Evolutionary conservation across 73 alveolate species (phyloP).

Genomic region (Symbiodinium natans): DNA sequence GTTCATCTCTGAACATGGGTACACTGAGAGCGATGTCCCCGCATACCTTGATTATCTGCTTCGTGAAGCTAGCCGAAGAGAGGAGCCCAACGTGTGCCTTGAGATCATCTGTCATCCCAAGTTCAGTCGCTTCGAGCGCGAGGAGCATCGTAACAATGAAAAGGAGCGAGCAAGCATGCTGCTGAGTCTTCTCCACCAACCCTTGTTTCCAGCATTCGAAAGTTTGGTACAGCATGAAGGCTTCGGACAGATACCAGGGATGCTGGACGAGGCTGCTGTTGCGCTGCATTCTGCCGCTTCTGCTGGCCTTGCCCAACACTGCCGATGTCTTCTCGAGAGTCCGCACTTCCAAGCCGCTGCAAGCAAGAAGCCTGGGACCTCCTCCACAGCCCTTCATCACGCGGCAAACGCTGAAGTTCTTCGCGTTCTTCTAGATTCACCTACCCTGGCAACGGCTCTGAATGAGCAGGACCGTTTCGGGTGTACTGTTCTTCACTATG

Average conservation of each 20-base stretch:
- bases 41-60: background rate
- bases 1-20: background rate
- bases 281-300: conserved; percentile 59
- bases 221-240: conserved; percentile 46
- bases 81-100: conserved; percentile 14
- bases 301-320: conserved; percentile 15
- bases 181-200: background rate
- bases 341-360: conserved; percentile 20
- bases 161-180: background rate
- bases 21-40: background rate
- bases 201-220: conserved; percentile 48
- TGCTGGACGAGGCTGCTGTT: conserved; percentile 4
- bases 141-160: background rate
- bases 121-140: background rate
- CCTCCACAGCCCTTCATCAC: conserved; percentile 38
- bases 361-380: background rate
- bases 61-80: background rate
- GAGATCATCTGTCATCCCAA: conserved; percentile 13
- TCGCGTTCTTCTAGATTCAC: background rate
- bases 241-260: conserved; percentile 29
- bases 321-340: conserved; percentile 7
- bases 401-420: conserved; percentile 41
- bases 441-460: conserved; percentile 16
- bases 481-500: conserved; percentile 72
- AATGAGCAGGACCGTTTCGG: conserved; percentile 48